Base-by-base conservation (phyloP, 2,329 filamentous ascomycete species). In the Colletotrichum melonis region DNA sequence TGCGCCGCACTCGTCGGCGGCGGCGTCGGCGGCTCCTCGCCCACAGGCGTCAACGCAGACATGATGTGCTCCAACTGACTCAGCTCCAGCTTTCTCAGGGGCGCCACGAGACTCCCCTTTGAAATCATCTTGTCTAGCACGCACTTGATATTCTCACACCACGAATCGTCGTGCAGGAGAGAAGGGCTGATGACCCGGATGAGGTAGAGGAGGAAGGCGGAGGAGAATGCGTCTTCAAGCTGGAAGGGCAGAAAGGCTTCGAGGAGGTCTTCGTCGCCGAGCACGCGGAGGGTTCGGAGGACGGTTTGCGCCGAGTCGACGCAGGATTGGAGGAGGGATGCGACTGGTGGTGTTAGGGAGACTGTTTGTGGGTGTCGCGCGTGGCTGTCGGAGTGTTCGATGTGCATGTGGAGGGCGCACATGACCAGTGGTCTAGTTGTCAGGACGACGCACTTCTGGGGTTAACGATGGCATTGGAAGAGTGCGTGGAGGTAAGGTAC, bases 171-270 rank as follows among this genome's bases (percentile, higher is more conserved):
- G 0, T 79, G 78, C 0, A 84, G 78, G 1, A 84, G 76, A 0
- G 78, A 78, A 0, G 83, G 83, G n/a, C 79, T 80, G 72, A 75
- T 74, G 59, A 67, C 71, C 24, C 74, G 71, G 49, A 84, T 80
- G 0, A 85, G 76, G 19, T 83, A 80, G 2, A 85, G 78, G 1
- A 85, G 78, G 46, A 85, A 84, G 0, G 82, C 81, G 1, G 83
- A 84, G 0, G 83, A 84, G 8, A 82, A 85, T 6, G 83, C 82
- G 49, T 83, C 82, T 69, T 85, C 83, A 12, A 84, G 79, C 56
- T 85, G 83, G 14, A 84, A 85, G 0, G 83, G 83, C 1, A 85
- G 28, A 12, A 84, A 84, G 1, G 82, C 80, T 49, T 82, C 81
- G 54, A 81, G 73, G 3, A 81, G 73, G 56, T 81, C 80, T 16